Evolutionary conservation across 768 basidiomycete genomes (phyloP).

Genomic region (Pleurotus pulmonarius): DNA sequence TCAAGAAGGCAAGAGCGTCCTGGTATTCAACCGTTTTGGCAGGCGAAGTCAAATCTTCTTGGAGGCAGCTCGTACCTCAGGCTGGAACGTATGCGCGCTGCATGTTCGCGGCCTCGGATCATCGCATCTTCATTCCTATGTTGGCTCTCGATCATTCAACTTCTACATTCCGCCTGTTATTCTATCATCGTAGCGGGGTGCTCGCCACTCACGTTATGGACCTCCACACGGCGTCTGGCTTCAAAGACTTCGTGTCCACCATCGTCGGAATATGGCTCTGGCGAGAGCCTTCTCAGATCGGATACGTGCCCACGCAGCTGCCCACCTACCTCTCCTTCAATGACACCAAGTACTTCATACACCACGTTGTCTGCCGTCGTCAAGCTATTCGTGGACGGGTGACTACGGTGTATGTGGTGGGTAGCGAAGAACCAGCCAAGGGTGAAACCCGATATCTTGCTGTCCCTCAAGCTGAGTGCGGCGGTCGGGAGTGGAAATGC

Average conservation of each 20-base stretch:
- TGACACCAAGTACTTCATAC: neutral
- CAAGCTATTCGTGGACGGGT: neutral
- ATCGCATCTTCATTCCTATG: constrained; percentile 1
- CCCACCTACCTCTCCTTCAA: neutral
- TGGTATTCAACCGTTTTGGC: neutral
- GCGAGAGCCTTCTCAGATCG: neutral
- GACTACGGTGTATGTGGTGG: constrained; percentile 2
- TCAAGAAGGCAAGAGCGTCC: neutral
- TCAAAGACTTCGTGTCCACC: neutral
- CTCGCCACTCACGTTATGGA: neutral
- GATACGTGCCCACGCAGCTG: neutral
- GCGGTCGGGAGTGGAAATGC: neutral
- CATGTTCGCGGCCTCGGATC: too few relatives aligned
- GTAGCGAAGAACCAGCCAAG: neutral
- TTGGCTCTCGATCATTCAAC: neutral
- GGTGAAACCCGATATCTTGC: neutral
- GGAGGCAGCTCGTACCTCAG: too few relatives aligned
- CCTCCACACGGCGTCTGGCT: neutral
- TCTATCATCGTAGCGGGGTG: constrained; percentile 5
- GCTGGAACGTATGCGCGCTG: too few relatives aligned
- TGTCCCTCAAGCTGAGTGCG: neutral
- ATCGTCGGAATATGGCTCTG: neutral
- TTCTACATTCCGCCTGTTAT: neutral
- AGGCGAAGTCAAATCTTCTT: too few relatives aligned
- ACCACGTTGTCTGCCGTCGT: neutral